Percentiles rank a stretch among this genome's conserved stretches.
phyloP scores from a whole-genome alignment of 306 rosid genomes.

The Dicorynia guianensis region DNA sequence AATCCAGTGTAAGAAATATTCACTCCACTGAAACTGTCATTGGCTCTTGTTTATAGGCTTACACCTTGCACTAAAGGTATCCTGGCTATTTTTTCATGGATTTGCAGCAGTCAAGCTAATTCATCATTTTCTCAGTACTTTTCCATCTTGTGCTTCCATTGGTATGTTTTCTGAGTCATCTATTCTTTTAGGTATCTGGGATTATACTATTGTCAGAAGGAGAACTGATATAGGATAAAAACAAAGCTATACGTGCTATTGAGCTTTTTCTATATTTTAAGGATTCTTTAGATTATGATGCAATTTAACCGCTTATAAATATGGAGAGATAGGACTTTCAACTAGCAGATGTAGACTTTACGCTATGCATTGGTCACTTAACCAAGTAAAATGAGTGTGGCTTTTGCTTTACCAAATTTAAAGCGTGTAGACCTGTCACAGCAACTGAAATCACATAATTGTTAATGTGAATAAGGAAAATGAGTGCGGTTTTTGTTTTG shows the following conservation, averaged over 20 bases:
- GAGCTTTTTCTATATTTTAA: slow-evolving; percentile 17
- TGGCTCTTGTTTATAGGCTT: slow-evolving; percentile 54
- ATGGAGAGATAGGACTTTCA: not conserved
- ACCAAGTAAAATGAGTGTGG: slow-evolving; percentile 13
- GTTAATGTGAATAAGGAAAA: slow-evolving; percentile 14
- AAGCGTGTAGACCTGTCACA: not conserved
- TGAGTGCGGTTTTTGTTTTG: slow-evolving; percentile 12
- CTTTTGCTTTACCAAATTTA: slow-evolving; percentile 10
- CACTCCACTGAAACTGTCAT: not conserved
- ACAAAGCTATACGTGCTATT: not conserved
- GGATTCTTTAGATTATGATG: slow-evolving; percentile 10
- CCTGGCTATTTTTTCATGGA: slow-evolving; percentile 87
- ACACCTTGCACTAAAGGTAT: slow-evolving; percentile 56
- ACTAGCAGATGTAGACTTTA: slow-evolving; percentile 1
- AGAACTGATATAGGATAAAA: not conserved
- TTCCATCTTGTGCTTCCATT: slow-evolving; percentile 90
- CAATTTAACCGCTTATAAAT: not conserved
- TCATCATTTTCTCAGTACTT: slow-evolving; percentile 73
- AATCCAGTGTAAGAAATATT: slow-evolving; percentile 1
- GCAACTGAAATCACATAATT: slow-evolving; percentile 13
- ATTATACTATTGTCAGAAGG: slow-evolving; percentile 17
- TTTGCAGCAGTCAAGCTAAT: slow-evolving; percentile 77
- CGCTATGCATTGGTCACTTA: slow-evolving; percentile 2
- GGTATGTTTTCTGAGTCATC: slow-evolving; percentile 57
- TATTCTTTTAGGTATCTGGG: slow-evolving; percentile 20